Evolutionary conservation across 768 basidiomycete species (phyloP).

Genomic region (Chalciporus pseudorubinellus): DNA sequence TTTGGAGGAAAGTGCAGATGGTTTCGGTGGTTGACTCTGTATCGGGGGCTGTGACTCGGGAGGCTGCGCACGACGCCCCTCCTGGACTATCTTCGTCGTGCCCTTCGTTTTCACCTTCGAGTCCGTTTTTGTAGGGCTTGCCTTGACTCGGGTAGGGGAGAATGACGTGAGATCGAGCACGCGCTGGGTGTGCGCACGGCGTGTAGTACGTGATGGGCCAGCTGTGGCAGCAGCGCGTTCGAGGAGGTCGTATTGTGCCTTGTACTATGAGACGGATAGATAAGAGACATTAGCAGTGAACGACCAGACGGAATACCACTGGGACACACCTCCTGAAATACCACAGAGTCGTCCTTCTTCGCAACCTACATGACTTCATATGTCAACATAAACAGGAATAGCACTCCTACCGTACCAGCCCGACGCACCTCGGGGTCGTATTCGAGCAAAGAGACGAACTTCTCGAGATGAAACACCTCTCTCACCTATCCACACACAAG

Average conservation of each 20-base stretch:
- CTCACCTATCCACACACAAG: conserved; percentile 52
- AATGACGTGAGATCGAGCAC: conserved; percentile 41
- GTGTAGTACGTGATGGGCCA: conserved; percentile 57
- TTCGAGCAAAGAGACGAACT: conserved; percentile 69
- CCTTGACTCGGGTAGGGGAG: conserved; percentile 20
- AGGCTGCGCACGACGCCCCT: conserved; percentile 6
- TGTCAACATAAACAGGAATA: background rate
- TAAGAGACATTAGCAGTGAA: conserved; percentile 3
- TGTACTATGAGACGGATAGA: conserved; percentile 43
- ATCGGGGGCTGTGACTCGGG: background rate
- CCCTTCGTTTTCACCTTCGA: background rate
- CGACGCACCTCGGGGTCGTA: conserved; percentile 70
- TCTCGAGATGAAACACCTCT: conserved; percentile 86
- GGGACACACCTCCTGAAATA: conserved; percentile 64
- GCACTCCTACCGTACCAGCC: background rate
- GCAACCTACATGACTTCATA: conserved; percentile 47
- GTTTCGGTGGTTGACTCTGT: background rate
- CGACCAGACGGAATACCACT: background rate
- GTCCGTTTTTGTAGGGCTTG: conserved; percentile 11
- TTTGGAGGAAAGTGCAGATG: conserved; percentile 22
- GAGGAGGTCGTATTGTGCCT: conserved; percentile 59
- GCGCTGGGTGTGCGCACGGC: conserved; percentile 55
- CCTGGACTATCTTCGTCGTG: background rate
- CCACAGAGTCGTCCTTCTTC: conserved; percentile 66
- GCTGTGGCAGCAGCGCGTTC: conserved; percentile 41